These are phyloP conservation scores for Hypoxylon sp. DNA, from an alignment of 2,329 filamentous ascomycete species.

Conservation along the genomic window DNA sequence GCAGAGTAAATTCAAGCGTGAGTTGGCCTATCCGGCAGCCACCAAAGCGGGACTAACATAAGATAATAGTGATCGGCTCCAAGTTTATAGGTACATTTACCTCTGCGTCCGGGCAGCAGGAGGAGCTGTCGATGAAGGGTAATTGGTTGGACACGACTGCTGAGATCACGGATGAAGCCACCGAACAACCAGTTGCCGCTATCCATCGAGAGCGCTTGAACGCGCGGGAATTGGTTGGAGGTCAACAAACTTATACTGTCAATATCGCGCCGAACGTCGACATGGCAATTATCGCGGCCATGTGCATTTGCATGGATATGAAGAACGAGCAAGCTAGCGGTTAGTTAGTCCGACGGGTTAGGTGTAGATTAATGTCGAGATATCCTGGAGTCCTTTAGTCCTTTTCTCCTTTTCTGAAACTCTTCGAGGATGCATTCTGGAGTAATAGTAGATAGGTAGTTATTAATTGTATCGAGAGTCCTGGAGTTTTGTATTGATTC, in stretches of 20 bases:
- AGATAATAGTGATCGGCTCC: slow-evolving; percentile 56
- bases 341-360: too few species aligned
- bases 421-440: too few species aligned
- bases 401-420: too few species aligned
- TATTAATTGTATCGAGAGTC: too few species aligned
- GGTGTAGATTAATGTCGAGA: too few species aligned
- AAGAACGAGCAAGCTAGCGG: slow-evolving; percentile 58
- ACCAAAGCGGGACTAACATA: slow-evolving; percentile 6
- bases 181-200: slow-evolving; percentile 61
- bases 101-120: slow-evolving; percentile 53
- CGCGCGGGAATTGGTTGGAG: slow-evolving; percentile 64
- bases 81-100: slow-evolving; percentile 67
- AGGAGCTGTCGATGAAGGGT: slow-evolving; percentile 66
- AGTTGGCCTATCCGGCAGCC: slow-evolving; percentile 40
- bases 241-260: slow-evolving; percentile 72
- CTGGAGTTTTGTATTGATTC: too few species aligned
- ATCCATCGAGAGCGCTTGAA: slow-evolving; percentile 68
- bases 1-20: slow-evolving; percentile 62
- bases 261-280: slow-evolving; percentile 71
- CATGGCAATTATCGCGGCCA: slow-evolving; percentile 69
- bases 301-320: slow-evolving; percentile 75
- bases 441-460: too few species aligned
- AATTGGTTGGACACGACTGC: slow-evolving; percentile 67
- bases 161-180: slow-evolving; percentile 63
- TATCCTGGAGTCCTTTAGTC: too few species aligned